Evolutionary conservation across 306 rosid genomes (phyloP).

Genomic region (Quercus cerris): DNA sequence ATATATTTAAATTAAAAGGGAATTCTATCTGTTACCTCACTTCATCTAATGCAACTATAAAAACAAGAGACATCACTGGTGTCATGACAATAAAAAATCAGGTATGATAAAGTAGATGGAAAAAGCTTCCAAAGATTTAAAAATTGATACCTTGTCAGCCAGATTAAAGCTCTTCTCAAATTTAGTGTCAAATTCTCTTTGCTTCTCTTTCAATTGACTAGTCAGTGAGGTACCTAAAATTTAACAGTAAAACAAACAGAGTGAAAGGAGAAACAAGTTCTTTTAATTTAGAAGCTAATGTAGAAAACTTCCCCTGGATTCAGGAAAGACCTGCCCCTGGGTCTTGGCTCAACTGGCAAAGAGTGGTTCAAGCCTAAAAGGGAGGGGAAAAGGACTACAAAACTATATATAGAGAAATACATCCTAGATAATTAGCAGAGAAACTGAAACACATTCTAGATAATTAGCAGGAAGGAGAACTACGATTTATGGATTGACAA

Average conservation of each 20-base stretch:
- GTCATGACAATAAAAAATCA: not conserved
- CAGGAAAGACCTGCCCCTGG: constrained; percentile 4
- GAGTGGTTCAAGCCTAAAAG: not conserved
- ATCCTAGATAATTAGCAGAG: not conserved
- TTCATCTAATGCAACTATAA: not conserved
- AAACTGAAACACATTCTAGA: not conserved
- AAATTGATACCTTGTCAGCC: constrained; percentile 55
- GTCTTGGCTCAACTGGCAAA: not conserved
- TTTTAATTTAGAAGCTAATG: constrained; percentile 7
- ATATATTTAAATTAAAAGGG: not conserved
- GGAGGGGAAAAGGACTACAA: not conserved
- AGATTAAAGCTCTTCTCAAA: constrained; percentile 66
- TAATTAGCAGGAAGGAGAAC: not conserved
- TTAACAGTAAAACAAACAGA: constrained; percentile 13
- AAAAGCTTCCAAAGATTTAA: not conserved
- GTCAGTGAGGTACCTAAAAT: constrained; percentile 72
- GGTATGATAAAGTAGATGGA: not conserved
- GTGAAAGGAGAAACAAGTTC: not conserved
- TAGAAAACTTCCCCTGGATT: constrained; percentile 10
- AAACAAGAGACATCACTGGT: not conserved
- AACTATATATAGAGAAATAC: not conserved
- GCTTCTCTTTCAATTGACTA: constrained; percentile 64
- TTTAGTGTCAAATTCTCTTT: constrained; percentile 69
- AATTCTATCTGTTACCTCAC: not conserved
- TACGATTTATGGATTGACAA: not conserved